phyloP scores from a whole-genome alignment of 2,329 filamentous ascomycete genomes.

The Fusarium agapanthi region DNA sequence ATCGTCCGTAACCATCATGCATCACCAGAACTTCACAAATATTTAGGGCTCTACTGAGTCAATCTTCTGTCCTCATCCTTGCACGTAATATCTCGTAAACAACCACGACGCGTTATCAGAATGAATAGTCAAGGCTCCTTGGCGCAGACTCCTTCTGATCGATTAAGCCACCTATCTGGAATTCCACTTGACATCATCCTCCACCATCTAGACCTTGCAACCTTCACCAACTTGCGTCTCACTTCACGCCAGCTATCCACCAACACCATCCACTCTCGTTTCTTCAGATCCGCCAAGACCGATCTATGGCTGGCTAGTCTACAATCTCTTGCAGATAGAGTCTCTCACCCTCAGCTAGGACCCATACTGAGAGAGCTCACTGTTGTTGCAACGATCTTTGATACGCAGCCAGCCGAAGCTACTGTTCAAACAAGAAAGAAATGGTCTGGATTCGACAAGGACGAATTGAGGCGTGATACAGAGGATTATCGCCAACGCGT shows the following conservation, averaged over 20 bases:
- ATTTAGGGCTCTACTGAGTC: fast-evolving
- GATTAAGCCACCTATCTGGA: neutral
- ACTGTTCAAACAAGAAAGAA: neutral
- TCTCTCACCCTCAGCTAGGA: neutral
- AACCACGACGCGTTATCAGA: neutral
- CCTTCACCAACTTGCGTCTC: neutral
- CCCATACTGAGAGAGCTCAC: neutral
- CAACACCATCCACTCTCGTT: neutral
- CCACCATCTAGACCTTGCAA: neutral
- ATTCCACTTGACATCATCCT: neutral
- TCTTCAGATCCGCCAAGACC: neutral
- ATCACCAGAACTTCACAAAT: fast-evolving
- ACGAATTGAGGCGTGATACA: neutral
- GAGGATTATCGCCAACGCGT: neutral
- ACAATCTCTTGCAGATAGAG: neutral
- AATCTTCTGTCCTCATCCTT: neutral
- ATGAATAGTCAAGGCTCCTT: neutral
- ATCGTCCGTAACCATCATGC: neutral
- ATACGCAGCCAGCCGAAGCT: neutral
- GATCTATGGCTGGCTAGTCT: neutral
- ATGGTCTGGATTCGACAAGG: neutral
- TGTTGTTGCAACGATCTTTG: neutral
- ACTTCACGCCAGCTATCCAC: neutral
- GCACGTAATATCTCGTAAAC: neutral
- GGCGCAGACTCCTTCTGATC: neutral